These are phyloP conservation scores for Venustampulla echinocandica DNA, from an alignment of 495 filamentous ascomycete species.

Conservation along the genomic window DNA sequence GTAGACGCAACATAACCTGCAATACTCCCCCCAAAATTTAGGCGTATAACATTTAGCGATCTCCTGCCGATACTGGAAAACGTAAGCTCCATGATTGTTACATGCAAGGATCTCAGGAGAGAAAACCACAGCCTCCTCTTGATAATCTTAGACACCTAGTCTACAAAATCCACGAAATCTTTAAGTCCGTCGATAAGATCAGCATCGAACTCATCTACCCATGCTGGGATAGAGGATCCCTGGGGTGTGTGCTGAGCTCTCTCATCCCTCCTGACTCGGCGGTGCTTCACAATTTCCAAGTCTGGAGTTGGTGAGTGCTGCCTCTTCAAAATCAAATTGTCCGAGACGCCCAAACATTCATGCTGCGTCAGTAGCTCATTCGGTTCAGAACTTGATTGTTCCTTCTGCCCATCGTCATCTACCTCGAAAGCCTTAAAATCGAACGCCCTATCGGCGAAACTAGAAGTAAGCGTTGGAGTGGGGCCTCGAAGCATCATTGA, in stretches of 20 bases:
- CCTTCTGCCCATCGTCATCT: constrained; percentile 9
- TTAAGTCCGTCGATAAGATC: constrained; percentile 39
- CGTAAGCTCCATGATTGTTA: too few species aligned
- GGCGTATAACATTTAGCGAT: too few species aligned
- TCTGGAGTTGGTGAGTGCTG: constrained; percentile 8
- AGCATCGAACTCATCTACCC: constrained; percentile 39
- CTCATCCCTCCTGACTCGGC: constrained; percentile 6
- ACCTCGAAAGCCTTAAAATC: constrained; percentile 28
- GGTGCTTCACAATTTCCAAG: constrained; percentile 6
- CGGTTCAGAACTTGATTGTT: constrained; percentile 13
- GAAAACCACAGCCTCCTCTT: too few species aligned
- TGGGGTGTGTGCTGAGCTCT: constrained; percentile 2
- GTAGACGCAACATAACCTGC: too few species aligned
- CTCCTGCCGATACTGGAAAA: too few species aligned
- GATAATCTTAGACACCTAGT: too few species aligned
- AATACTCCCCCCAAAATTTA: too few species aligned
- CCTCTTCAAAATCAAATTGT: constrained; percentile 2
- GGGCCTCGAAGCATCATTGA: constrained; percentile 11
- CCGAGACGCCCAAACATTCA: too few species aligned
- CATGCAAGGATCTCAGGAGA: too few species aligned
- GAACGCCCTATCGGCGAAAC: constrained; percentile 14
- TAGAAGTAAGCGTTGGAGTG: constrained; percentile 2
- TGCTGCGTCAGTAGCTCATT: too few species aligned
- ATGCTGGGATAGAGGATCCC: constrained; percentile 31
- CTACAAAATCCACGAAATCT: constrained; percentile 41